Conservation (phyloP, 148 eudicot genomes). For the Beta vulgaris region DNA sequence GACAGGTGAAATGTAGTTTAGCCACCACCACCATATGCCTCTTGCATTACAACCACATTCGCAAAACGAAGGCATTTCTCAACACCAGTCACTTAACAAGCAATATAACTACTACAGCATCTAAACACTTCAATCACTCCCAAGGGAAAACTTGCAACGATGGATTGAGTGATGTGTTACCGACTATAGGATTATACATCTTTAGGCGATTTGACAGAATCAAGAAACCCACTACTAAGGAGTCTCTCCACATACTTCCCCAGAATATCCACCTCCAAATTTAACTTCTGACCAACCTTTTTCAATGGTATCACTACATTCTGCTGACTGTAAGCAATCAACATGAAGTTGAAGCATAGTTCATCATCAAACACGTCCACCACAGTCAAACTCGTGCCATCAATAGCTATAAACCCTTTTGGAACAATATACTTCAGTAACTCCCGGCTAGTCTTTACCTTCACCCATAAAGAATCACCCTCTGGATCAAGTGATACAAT, state of each 20-base stretch:
- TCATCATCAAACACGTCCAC: slow-evolving; percentile 87
- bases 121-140: neutral
- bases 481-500: slow-evolving; percentile 55
- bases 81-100: too few species aligned
- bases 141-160: neutral
- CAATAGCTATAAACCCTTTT: slow-evolving; percentile 86
- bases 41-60: too few species aligned
- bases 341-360: slow-evolving; percentile 75
- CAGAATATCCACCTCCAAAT: slow-evolving; percentile 91
- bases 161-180: neutral
- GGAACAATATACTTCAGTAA: slow-evolving; percentile 82
- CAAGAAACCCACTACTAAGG: slow-evolving; percentile 62
- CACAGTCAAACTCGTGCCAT: slow-evolving; percentile 95
- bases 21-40: too few species aligned
- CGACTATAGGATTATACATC: neutral
- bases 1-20: too few species aligned
- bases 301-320: slow-evolving; percentile 81
- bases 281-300: slow-evolving; percentile 90
- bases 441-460: slow-evolving; percentile 62
- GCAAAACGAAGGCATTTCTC: too few species aligned
- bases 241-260: slow-evolving; percentile 95
- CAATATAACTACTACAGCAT: too few species aligned
- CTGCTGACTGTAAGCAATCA: slow-evolving; percentile 86
- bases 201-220: slow-evolving; percentile 38
- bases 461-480: slow-evolving; percentile 88